These are phyloP conservation scores for Trypanosoma platydactyli DNA, from an alignment of 208 protist genomes.

Conservation along the genomic window DNA sequence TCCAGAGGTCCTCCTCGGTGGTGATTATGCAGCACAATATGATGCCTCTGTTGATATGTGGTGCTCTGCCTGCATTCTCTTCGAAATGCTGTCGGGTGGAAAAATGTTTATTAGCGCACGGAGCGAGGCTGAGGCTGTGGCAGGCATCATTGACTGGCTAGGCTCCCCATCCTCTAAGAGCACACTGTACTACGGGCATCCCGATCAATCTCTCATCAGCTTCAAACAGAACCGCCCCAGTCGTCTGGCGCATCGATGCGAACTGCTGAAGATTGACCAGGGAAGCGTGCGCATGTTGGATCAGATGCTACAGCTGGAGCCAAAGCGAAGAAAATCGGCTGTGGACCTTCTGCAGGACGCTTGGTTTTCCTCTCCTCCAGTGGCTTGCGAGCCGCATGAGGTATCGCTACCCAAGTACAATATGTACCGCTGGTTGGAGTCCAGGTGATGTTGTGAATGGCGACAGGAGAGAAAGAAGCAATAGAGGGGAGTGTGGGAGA, in stretches of 20 bases:
- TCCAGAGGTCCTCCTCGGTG: constrained; percentile 73
- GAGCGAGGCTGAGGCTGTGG: constrained; percentile 56
- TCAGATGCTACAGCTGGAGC: constrained; percentile 82
- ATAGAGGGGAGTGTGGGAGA: too few species aligned
- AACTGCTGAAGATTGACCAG: constrained; percentile 34
- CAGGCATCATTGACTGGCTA: constrained; percentile 76
- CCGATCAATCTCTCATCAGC: constrained; percentile 14
- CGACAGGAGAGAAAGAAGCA: not conserved
- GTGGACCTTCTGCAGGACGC: constrained; percentile 52
- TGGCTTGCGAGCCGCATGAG: constrained; percentile 52
- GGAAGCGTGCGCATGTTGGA: constrained; percentile 55
- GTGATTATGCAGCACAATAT: constrained; percentile 43
- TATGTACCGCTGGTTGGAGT: constrained; percentile 71
- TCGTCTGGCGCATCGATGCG: constrained; percentile 62
- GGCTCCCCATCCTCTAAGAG: constrained; percentile 58
- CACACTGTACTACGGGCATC: constrained; percentile 41
- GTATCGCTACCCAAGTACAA: constrained; percentile 64
- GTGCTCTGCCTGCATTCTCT: constrained; percentile 97
- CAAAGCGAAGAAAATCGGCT: constrained; percentile 49
- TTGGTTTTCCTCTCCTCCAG: constrained; percentile 72
- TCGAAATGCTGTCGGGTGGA: constrained; percentile 96
- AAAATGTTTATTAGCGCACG: constrained; percentile 89
- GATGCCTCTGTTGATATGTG: constrained; percentile 95
- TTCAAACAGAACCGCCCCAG: constrained; percentile 33
- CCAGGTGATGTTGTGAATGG: constrained; percentile 1